A percentile compares a stretch with the other conserved stretches of the same genome.
These are phyloP conservation scores for Cladosporium sp. DNA, from an alignment of 2,329 filamentous ascomycete genomes.

Conservation along the genomic window DNA sequence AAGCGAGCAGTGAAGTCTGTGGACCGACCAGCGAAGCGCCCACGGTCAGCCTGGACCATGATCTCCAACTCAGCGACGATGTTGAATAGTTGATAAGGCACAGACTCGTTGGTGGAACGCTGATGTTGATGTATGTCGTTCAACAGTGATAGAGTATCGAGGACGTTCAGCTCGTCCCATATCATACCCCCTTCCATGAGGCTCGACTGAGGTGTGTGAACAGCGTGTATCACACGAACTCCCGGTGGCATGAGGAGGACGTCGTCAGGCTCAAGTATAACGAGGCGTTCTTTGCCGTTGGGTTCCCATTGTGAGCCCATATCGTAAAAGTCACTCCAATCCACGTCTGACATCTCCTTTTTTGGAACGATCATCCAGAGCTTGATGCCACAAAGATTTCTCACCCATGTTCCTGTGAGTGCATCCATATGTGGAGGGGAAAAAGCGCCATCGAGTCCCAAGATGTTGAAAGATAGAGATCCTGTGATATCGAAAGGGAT, in stretches of 20 bases:
- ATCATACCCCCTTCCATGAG: conserved; percentile 16
- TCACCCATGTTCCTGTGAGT: conserved; percentile 13
- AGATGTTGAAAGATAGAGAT: conserved; percentile 14
- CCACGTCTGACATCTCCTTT: neutral
- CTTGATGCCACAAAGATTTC: conserved; percentile 14
- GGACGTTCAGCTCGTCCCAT: conserved; percentile 13
- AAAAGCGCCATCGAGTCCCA: conserved; percentile 11
- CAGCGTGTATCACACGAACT: conserved; percentile 13
- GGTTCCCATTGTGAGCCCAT: conserved; percentile 6
- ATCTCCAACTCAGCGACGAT: neutral
- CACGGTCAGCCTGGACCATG: neutral
- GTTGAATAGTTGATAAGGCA: neutral
- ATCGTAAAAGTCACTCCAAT: conserved; percentile 1
- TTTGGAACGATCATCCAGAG: conserved; percentile 15
- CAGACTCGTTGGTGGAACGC: conserved; percentile 1
- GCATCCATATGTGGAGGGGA: conserved; percentile 14
- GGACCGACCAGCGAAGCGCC: neutral
- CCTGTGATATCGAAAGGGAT: conserved; percentile 1
- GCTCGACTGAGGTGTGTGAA: conserved; percentile 9
- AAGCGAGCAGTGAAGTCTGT: neutral
- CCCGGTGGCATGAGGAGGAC: conserved; percentile 16
- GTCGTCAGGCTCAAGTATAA: conserved; percentile 15
- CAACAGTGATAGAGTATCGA: neutral
- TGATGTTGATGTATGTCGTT: neutral
- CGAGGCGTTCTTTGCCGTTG: conserved; percentile 12